Percentiles rank a stretch among this genome's conserved stretches.
Conservation (phyloP, 2,329 filamentous ascomycete species). For the Penicillium sclerotiorum region DNA sequence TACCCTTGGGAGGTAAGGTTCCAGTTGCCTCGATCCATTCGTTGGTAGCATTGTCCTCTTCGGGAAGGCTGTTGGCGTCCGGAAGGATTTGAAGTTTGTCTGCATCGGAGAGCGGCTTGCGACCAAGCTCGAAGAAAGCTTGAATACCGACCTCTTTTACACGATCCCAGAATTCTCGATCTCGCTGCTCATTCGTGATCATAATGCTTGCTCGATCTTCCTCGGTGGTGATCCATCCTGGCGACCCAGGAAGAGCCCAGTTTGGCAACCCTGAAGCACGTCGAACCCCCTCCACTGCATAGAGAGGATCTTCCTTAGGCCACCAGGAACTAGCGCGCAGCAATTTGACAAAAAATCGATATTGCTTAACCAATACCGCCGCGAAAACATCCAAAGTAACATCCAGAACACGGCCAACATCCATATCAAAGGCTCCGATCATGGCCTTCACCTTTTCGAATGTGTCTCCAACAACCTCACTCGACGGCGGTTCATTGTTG, state of each 20-base stretch:
- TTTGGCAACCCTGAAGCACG: constrained; percentile 69
- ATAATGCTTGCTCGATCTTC: constrained; percentile 66
- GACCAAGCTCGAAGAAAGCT: constrained; percentile 88
- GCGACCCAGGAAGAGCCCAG: constrained; percentile 78
- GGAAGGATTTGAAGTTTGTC: constrained; percentile 55
- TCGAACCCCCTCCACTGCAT: constrained; percentile 29
- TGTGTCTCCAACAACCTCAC: constrained; percentile 76
- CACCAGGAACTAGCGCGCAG: constrained; percentile 94
- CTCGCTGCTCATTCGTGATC: constrained; percentile 64
- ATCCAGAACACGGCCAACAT: constrained; percentile 91
- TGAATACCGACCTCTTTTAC: constrained; percentile 75
- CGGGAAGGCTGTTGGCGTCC: constrained; percentile 39
- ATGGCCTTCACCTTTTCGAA: constrained; percentile 92
- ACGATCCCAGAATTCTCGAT: constrained; percentile 77
- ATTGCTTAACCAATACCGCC: constrained; percentile 88
- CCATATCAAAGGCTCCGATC: constrained; percentile 94
- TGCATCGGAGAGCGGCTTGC: constrained; percentile 64
- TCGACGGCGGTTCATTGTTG: constrained; percentile 70
- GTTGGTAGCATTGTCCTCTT: constrained; percentile 60
- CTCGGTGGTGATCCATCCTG: constrained; percentile 64
- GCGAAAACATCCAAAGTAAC: constrained; percentile 95
- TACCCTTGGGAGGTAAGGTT: constrained; percentile 81
- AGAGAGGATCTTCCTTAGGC: constrained; percentile 68
- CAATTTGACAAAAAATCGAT: constrained; percentile 91
- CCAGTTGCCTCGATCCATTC: constrained; percentile 81